Evolutionary conservation across 2,329 filamentous ascomycete genomes (phyloP), one percentile per base, ranked within the genome.

Genomic region (Zalaria obscura): DNA sequence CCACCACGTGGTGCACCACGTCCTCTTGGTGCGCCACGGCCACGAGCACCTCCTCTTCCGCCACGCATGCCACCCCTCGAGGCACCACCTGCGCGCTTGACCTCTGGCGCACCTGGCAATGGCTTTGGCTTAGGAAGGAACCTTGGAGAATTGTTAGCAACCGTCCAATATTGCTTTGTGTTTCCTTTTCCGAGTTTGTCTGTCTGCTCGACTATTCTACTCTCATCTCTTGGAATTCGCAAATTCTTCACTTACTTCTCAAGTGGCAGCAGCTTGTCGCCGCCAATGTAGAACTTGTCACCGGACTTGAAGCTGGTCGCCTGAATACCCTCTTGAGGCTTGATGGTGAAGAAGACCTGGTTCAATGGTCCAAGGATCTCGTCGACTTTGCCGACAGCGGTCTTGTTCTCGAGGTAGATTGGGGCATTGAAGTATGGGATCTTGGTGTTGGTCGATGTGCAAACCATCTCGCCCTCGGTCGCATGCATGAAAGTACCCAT

Each of bases 351-450:
- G 72, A 83, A 94, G 56, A 96, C 85, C 66, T 95, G 83, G 73
- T 94, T 96, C 66, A 98, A 84, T 49, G 91, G 89, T 44, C 91
- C 91, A 53, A 98, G 80, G 52, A 98, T 83, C 69, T 98, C 91
- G 68, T 98, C 91, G 60, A 98, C 83, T 69, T 96, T 96, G 64
- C 91, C 91, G 62, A 98, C 54, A 27, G 47, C 39, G 35, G 43
- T 35, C 31, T 96, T 98, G 73, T 96, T 98, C 75, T 96, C 89
- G 56, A 96, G 81, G 70, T 91, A 98, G 64, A 98, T 93, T 52
- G 87, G 87, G 47, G 91, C 91, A 72, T 95, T 96, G 80, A 98
- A 98, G 71, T 93, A 93, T 47, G 91, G 91, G 50, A 98, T 82
- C 69, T 96, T 96, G 55, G 82, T 71, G 72, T 95, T 96, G 66